Conservation (phyloP, 352 stramenopile genomes). For the Phytophthora foliorum region DNA sequence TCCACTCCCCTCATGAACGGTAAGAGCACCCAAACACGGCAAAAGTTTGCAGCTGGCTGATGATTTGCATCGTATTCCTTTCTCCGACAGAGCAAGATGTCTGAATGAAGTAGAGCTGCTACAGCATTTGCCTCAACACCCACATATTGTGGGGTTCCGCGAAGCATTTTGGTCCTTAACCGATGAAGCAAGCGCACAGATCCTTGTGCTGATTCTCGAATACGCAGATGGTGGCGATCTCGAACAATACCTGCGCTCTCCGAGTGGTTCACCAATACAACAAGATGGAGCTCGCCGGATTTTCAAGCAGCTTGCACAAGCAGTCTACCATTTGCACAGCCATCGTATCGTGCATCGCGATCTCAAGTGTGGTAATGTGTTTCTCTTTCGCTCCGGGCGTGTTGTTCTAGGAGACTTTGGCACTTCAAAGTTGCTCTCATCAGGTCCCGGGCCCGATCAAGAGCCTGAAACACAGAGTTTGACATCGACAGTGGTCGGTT, state of each 20-base stretch:
- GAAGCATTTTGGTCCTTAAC: slow-evolving; percentile 60
- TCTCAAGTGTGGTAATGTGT: slow-evolving; percentile 89
- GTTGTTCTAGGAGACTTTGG: slow-evolving; percentile 85
- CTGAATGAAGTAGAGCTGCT: slow-evolving; percentile 60
- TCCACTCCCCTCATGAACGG: slow-evolving; percentile 53
- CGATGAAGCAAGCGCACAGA: slow-evolving; percentile 14
- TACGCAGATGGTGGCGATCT: slow-evolving; percentile 76
- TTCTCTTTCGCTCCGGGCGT: slow-evolving; percentile 85
- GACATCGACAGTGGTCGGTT: slow-evolving; percentile 67
- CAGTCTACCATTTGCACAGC: slow-evolving; percentile 82
- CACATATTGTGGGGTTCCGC: slow-evolving; percentile 64
- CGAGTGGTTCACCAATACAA: background rate
- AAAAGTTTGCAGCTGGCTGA: background rate
- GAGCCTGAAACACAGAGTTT: slow-evolving; percentile 22
- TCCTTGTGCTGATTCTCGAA: slow-evolving; percentile 73
- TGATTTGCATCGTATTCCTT: background rate
- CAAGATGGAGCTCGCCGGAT: slow-evolving; percentile 36
- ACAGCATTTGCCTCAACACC: slow-evolving; percentile 53
- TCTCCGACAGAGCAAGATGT: slow-evolving; percentile 42
- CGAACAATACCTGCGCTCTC: slow-evolving; percentile 42
- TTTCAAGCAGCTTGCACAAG: slow-evolving; percentile 84
- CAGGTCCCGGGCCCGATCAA: background rate
- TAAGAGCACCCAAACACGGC: slow-evolving; percentile 20
- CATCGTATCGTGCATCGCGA: slow-evolving; percentile 82
- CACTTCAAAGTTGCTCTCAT: slow-evolving; percentile 54